These are phyloP conservation scores for Schoenoplectus triqueter DNA, from an alignment of 202 grass and related monocot genomes.

Conservation along the genomic window DNA sequence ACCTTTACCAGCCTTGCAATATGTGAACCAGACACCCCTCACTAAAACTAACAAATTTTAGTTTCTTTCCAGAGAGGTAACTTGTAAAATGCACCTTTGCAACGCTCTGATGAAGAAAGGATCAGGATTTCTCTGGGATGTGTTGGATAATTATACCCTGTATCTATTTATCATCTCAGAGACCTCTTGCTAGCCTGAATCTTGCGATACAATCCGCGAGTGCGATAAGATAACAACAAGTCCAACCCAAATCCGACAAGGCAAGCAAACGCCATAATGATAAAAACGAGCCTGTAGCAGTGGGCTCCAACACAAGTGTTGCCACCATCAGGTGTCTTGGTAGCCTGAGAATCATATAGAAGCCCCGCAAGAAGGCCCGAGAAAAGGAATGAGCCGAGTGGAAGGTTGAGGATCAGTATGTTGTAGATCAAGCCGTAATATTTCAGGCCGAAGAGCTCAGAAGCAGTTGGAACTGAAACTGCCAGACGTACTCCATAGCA, in stretches of 20 bases:
- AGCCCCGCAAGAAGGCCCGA: slow-evolving; percentile 87
- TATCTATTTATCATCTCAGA: slow-evolving; percentile 27
- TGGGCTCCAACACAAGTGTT: slow-evolving; percentile 89
- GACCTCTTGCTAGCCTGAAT: slow-evolving; percentile 73
- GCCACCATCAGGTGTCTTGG: slow-evolving; percentile 60
- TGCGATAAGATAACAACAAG: slow-evolving; percentile 63
- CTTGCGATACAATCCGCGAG: slow-evolving; percentile 70
- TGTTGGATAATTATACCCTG: neutral
- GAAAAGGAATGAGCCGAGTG: slow-evolving; percentile 95
- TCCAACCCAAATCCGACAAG: slow-evolving; percentile 73
- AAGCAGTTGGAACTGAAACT: slow-evolving; percentile 81
- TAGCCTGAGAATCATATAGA: slow-evolving; percentile 87
- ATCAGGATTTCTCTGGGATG: neutral
- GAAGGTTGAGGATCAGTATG: slow-evolving; percentile 95
- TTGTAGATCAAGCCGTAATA: slow-evolving; percentile 99
- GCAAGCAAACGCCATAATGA: slow-evolving; percentile 71
- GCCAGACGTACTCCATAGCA: slow-evolving; percentile 92
- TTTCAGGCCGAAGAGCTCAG: slow-evolving; percentile 91
- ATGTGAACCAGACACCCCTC: neutral
- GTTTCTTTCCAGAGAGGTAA: slow-evolving; percentile 12
- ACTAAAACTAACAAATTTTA: slow-evolving; percentile 20
- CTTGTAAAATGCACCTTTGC: slow-evolving; percentile 1
- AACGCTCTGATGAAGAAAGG: neutral
- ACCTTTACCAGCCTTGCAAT: neutral
- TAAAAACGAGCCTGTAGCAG: slow-evolving; percentile 86